Base-by-base conservation (phyloP, 169 alveolate genomes). In the Amoebophrya sp. region DNA sequence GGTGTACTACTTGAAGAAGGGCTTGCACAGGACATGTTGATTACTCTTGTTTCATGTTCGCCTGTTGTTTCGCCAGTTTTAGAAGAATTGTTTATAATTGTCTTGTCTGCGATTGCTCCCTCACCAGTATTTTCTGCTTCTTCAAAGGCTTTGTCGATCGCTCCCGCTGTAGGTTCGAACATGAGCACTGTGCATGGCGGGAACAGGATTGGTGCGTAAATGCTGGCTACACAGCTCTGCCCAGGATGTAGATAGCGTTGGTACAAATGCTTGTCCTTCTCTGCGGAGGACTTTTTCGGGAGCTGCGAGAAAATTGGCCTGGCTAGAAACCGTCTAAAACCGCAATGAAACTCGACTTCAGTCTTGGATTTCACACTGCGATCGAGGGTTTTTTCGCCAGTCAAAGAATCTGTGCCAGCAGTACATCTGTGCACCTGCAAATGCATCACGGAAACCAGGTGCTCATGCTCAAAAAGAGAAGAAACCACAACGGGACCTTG, bases 381-480 rank as follows among this genome's bases (percentile, higher is more conserved):
- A 24, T 90, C 93, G n/a, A 41, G 83, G 38, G 83, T 65, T 65
- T 65, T 65, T 6, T 36, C 83, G 83, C 39, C 2, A 36, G 83
- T 65, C 39, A 65, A 36, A 18, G 83, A 65, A 26, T 65, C 83
- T 1, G 83, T 65, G 83, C 83, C 83, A 36, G 83, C 83, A 36
- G 83, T 65, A 6, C 39, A 1, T 33, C 94, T 78, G 89, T 93
- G 92, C 39, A 94, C 41, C 89, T 89, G 93, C 41, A 92, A 76
- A 90, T 94, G 95, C 89, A 94, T 91, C 40, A 93, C 95, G 39
- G 95, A 90, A 39, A 94, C 95, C 47, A 92, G 90, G 91, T 90
- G 41, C 90, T 94, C 96, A 53, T 92, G 93, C 89, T 92, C 95
- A 55, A 93, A 91, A 34, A 94, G 93, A 23, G 93, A 89, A 10